These are phyloP conservation scores for Talaromyces amestolkiae DNA, from an alignment of 2,329 filamentous ascomycete species.

Conservation along the genomic window DNA sequence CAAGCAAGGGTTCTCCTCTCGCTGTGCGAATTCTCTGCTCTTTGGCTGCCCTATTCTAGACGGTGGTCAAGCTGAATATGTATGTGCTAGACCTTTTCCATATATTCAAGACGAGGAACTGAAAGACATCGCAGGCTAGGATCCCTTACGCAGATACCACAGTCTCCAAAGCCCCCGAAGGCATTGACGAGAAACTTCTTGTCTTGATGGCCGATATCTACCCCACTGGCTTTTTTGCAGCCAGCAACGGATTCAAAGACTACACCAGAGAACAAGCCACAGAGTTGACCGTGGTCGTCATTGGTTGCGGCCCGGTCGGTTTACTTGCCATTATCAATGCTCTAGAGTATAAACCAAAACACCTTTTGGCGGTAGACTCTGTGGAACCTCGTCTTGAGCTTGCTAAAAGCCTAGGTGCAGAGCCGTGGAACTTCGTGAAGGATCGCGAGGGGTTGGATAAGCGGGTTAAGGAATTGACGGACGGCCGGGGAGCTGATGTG, in stretches of 20 bases:
- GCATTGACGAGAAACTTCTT: constrained; percentile 69
- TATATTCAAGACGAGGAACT: neutral
- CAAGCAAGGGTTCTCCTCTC: constrained; percentile 69
- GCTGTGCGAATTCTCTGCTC: constrained; percentile 67
- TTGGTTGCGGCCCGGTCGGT: constrained; percentile 83
- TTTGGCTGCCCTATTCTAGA: constrained; percentile 70
- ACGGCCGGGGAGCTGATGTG: constrained; percentile 79
- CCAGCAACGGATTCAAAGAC: constrained; percentile 70
- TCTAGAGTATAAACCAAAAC: constrained; percentile 70
- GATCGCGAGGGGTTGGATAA: constrained; percentile 64
- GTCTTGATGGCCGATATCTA: constrained; percentile 94
- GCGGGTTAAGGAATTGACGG: constrained; percentile 70
- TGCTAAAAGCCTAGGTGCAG: constrained; percentile 72
- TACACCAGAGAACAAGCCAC: constrained; percentile 57
- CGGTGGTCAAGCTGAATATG: constrained; percentile 78
- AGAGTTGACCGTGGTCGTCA: constrained; percentile 70
- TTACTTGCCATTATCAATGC: constrained; percentile 79
- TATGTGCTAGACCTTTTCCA: constrained; percentile 27
- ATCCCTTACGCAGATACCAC: constrained; percentile 79
- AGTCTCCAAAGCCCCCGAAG: constrained; percentile 68
- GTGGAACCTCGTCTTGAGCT: constrained; percentile 71
- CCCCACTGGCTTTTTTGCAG: constrained; percentile 79
- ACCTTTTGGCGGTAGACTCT: constrained; percentile 76
- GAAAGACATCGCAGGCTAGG: constrained; percentile 46
- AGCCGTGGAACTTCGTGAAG: constrained; percentile 74